These are phyloP conservation scores for Kazachstania sp. DNA, from an alignment of 1,139 yeast species.

Conservation along the genomic window DNA sequence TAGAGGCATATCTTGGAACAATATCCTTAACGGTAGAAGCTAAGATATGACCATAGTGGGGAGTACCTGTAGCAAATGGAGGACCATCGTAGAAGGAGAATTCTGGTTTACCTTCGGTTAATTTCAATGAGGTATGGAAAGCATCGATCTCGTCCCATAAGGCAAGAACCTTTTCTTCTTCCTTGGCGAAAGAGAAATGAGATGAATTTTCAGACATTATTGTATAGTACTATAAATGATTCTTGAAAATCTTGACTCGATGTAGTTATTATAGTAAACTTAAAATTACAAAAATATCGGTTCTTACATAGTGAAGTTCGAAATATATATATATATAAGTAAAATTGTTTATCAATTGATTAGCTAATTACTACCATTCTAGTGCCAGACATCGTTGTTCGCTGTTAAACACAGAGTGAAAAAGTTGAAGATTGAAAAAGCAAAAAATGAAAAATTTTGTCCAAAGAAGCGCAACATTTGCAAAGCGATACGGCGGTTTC, in stretches of 20 bases:
- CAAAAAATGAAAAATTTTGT: too few relatives aligned
- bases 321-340: too few relatives aligned
- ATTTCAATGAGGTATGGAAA: conserved; percentile 74
- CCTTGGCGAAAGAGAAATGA: conserved; percentile 59
- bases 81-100: conserved; percentile 98
- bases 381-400: too few relatives aligned
- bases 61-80: conserved; percentile 98
- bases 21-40: conserved; percentile 96
- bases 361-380: too few relatives aligned
- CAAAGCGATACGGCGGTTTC: too few relatives aligned
- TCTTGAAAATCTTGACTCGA: neutral
- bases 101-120: conserved; percentile 77
- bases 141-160: conserved; percentile 91
- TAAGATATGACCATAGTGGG: conserved; percentile 95
- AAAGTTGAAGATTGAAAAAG: too few relatives aligned
- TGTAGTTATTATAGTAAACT: too few relatives aligned
- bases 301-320: too few relatives aligned
- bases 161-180: conserved; percentile 72
- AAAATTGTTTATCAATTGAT: too few relatives aligned
- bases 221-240: neutral
- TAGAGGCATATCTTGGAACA: conserved; percentile 94
- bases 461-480: too few relatives aligned
- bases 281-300: too few relatives aligned
- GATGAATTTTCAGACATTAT: conserved; percentile 25
- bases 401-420: too few relatives aligned